phyloP scores from a whole-genome alignment of 78 protist species.

The Dictyostelium capitatum region DNA sequence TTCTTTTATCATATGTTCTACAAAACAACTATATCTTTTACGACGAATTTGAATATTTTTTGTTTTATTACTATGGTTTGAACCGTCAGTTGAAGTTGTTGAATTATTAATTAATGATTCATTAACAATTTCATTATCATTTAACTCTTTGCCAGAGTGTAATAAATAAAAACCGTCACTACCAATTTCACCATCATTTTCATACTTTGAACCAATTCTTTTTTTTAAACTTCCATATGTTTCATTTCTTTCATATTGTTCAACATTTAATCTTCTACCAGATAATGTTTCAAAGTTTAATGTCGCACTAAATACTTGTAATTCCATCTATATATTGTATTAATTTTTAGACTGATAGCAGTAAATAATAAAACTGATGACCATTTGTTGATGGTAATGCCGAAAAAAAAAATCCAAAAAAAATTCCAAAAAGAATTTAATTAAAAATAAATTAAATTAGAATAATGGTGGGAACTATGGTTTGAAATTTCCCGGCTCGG shows the following conservation, averaged over 20 bases:
- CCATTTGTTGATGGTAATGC: too few species aligned
- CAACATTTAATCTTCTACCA: slow-evolving; percentile 27
- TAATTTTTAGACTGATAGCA: too few species aligned
- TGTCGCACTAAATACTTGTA: neutral
- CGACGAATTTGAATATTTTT: slow-evolving; percentile 12
- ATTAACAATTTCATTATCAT: slow-evolving; percentile 8
- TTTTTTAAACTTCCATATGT: slow-evolving; percentile 5
- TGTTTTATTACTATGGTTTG: neutral
- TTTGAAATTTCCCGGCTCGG: too few species aligned
- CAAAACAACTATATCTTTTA: slow-evolving; percentile 25
- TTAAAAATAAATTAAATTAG: too few species aligned
- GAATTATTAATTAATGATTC: slow-evolving; percentile 4
- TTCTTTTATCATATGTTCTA: slow-evolving; percentile 16
- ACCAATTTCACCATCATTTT: slow-evolving; percentile 60
- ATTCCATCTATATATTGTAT: slow-evolving; percentile 10
- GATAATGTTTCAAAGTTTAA: slow-evolving; percentile 39
- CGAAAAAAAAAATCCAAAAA: too few species aligned
- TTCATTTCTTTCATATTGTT: neutral
- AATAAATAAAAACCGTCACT: slow-evolving; percentile 23
- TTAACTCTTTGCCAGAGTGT: slow-evolving; percentile 19
- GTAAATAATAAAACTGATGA: too few species aligned
- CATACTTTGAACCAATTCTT: slow-evolving; percentile 14
- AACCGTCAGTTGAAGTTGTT: too few species aligned
- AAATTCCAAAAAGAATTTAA: too few species aligned
- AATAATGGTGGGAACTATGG: too few species aligned